phyloP scores from a whole-genome alignment of 768 basidiomycete species.

The Chalciporus sphaerocephalus region DNA sequence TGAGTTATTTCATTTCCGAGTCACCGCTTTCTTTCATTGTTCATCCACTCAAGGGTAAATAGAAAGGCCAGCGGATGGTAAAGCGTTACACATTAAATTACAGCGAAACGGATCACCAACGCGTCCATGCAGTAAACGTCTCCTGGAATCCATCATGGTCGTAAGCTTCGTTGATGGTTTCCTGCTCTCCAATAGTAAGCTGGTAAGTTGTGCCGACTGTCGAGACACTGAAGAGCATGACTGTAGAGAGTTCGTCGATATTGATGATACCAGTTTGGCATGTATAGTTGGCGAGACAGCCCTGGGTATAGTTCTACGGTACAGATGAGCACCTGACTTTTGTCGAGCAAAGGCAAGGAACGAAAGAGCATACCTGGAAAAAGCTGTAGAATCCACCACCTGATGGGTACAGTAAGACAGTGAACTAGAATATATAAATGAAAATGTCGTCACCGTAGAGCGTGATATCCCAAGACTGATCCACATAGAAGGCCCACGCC shows the following conservation, averaged over 20 bases:
- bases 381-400: constrained; percentile 52
- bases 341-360: not conserved
- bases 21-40: not conserved
- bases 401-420: constrained; percentile 13
- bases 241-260: constrained; percentile 38
- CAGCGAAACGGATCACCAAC: constrained; percentile 18
- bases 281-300: constrained; percentile 34
- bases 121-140: constrained; percentile 36
- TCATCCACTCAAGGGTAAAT: not conserved
- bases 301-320: constrained; percentile 37
- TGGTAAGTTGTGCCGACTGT: constrained; percentile 43
- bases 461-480: constrained; percentile 38
- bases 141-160: constrained; percentile 45
- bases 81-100: not conserved
- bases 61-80: too few relatives aligned
- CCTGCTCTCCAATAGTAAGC: constrained; percentile 35
- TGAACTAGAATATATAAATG: not conserved
- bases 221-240: constrained; percentile 44
- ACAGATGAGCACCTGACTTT: constrained; percentile 1
- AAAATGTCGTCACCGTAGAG: constrained; percentile 39
- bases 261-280: constrained; percentile 44
- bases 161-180: constrained; percentile 33
- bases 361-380: constrained; percentile 36
- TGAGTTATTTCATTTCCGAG: not conserved
- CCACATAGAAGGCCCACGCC: constrained; percentile 44